Evolutionary conservation across 106 monocot genomes (phyloP).

Genomic region (Dioscorea zingiberensis): DNA sequence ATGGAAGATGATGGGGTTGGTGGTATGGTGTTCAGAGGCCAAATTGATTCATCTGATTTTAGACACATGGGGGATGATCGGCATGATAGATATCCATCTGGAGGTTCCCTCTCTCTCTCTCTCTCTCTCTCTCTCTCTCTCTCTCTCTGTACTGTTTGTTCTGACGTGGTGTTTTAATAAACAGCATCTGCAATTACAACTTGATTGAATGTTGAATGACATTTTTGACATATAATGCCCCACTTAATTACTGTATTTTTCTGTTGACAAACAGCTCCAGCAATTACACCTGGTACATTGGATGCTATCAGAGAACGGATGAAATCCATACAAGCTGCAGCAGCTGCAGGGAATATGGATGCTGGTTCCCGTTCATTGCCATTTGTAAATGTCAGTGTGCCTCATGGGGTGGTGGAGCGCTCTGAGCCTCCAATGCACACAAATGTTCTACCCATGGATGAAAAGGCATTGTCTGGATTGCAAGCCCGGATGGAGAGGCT

Average conservation of each 20-base stretch:
- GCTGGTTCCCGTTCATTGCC: conserved; percentile 31
- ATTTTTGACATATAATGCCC: too few species aligned
- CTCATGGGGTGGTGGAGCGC: conserved; percentile 15
- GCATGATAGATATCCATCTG: conserved; percentile 47
- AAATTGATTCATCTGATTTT: conserved; percentile 17
- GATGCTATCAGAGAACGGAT: conserved; percentile 94
- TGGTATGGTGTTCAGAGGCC: conserved; percentile 28
- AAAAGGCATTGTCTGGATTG: conserved; percentile 85
- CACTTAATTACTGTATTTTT: too few species aligned
- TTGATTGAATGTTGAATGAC: too few species aligned
- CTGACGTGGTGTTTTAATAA: background rate
- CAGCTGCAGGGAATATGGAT: conserved; percentile 58
- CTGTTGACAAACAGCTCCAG: conserved; percentile 24
- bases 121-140: background rate
- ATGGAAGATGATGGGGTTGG: conserved; percentile 30
- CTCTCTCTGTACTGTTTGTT: background rate
- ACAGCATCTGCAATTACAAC: too few species aligned
- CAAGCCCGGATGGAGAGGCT: conserved; percentile 98
- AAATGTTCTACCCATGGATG: conserved; percentile 77
- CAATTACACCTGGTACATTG: conserved; percentile 56
- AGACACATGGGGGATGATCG: conserved; percentile 40
- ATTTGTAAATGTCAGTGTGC: conserved; percentile 44
- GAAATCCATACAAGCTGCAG: conserved; percentile 94
- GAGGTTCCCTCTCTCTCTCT: conserved; percentile 19
- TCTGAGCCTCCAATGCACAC: conserved; percentile 23